Conservation (phyloP, 2,329 filamentous ascomycete species). For the Emmonsiellopsis sp. region DNA sequence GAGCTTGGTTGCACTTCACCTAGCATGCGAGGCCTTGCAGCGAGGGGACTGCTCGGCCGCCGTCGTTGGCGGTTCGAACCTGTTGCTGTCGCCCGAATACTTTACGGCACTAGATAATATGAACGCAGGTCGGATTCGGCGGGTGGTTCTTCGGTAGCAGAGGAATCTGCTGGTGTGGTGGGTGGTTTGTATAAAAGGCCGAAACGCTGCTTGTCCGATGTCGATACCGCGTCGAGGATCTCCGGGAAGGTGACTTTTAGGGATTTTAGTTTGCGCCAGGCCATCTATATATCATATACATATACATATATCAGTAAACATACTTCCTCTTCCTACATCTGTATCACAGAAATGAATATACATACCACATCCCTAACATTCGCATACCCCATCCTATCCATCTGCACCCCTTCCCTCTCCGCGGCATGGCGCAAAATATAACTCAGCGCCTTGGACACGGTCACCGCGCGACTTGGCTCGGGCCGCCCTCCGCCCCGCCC, state of each 20-base stretch:
- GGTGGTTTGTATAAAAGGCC: constrained; percentile 53
- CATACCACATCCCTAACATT: constrained; percentile 50
- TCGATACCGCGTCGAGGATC: constrained; percentile 57
- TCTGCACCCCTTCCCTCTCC: constrained; percentile 47
- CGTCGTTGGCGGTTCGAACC: too few species aligned
- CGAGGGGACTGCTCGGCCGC: too few species aligned
- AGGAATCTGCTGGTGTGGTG: constrained; percentile 11
- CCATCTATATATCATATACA: constrained; percentile 37
- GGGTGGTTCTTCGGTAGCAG: constrained; percentile 14
- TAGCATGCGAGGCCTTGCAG: too few species aligned
- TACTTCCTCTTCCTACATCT: not conserved
- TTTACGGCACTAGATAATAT: too few species aligned
- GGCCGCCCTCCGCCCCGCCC: not conserved
- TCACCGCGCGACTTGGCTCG: constrained; percentile 20
- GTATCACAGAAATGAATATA: constrained; percentile 6
- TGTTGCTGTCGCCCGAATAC: too few species aligned
- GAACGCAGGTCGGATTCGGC: not conserved
- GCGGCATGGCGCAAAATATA: constrained; percentile 52
- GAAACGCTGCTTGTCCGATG: constrained; percentile 88
- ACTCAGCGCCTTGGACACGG: constrained; percentile 33
- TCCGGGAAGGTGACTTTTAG: constrained; percentile 68
- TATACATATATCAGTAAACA: not conserved
- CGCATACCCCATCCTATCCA: constrained; percentile 51
- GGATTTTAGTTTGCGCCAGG: constrained; percentile 52
- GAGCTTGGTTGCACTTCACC: too few species aligned